A percentile compares a stretch with the other conserved stretches of the same genome.
Evolutionary conservation across 306 rosid species (phyloP).

Genomic region (Medicago arabica): DNA sequence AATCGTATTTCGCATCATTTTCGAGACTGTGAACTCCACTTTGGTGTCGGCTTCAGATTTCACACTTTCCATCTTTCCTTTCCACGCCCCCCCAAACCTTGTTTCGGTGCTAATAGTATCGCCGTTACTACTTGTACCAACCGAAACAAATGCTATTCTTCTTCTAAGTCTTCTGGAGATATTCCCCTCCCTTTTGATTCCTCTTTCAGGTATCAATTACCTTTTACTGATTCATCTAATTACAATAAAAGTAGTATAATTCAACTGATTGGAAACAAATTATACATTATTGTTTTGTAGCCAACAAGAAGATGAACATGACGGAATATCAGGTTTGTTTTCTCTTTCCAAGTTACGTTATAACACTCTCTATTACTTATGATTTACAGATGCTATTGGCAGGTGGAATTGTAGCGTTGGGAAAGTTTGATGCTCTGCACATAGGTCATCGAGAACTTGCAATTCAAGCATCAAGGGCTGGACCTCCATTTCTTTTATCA

Average conservation of each 20-base stretch:
- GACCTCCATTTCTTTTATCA: conserved; percentile 91
- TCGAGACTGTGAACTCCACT: conserved; percentile 52
- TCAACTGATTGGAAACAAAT: no score
- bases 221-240: no score
- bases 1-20: conserved; percentile 63
- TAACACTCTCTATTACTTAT: neutral
- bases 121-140: neutral
- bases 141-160: conserved; percentile 31
- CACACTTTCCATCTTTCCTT: conserved; percentile 46
- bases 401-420: conserved; percentile 96
- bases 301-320: conserved; percentile 65
- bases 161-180: conserved; percentile 40
- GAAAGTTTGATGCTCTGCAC: conserved; percentile 96
- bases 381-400: neutral
- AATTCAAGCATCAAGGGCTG: conserved; percentile 90
- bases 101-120: neutral
- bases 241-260: no score
- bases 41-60: conserved; percentile 37
- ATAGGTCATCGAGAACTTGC: conserved; percentile 97
- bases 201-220: conserved; percentile 51
- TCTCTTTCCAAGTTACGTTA: conserved; percentile 31
- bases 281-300: conserved; percentile 34
- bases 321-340: conserved; percentile 67
- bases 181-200: conserved; percentile 53
- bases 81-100: conserved; percentile 46